A percentile compares a stretch with the other conserved stretches of the same genome.
phyloP scores from a whole-genome alignment of 208 protist species.

The Crithidia bombi region DNA sequence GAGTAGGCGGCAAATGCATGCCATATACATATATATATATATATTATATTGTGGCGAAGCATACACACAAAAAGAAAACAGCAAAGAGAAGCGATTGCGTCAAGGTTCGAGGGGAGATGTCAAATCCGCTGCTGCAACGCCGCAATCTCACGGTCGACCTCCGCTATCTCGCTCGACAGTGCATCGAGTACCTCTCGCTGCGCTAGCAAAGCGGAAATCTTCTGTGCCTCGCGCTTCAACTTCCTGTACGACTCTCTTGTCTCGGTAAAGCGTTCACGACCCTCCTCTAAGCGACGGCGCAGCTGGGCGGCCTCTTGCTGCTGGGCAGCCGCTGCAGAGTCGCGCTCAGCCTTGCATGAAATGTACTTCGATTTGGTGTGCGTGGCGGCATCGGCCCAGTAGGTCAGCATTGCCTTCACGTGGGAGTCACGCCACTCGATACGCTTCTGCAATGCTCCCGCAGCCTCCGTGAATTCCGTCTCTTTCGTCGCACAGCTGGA shows the following conservation, averaged over 20 bases:
- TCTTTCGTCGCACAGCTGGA: conserved; percentile 30
- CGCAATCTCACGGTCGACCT: conserved; percentile 28
- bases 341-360: conserved; percentile 29
- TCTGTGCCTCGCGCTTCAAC: conserved; percentile 24
- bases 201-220: conserved; percentile 23
- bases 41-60: background rate
- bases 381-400: conserved; percentile 44
- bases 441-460: conserved; percentile 29
- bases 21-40: too few relatives aligned
- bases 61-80: background rate
- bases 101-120: background rate
- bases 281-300: conserved; percentile 26
- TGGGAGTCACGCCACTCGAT: conserved; percentile 49
- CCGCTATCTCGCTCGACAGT: conserved; percentile 20
- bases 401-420: conserved; percentile 36
- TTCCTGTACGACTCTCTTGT: conserved; percentile 9
- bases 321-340: conserved; percentile 1
- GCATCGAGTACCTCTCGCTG: conserved; percentile 19
- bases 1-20: too few relatives aligned
- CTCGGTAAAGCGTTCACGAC: conserved; percentile 27
- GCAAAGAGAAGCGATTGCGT: background rate
- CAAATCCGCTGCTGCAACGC: background rate
- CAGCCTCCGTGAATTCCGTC: conserved; percentile 22
- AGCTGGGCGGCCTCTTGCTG: conserved; percentile 42
- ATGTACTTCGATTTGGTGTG: conserved; percentile 40